Conservation (phyloP, 805 yeast species). For the Hyphopichia homilentoma region DNA sequence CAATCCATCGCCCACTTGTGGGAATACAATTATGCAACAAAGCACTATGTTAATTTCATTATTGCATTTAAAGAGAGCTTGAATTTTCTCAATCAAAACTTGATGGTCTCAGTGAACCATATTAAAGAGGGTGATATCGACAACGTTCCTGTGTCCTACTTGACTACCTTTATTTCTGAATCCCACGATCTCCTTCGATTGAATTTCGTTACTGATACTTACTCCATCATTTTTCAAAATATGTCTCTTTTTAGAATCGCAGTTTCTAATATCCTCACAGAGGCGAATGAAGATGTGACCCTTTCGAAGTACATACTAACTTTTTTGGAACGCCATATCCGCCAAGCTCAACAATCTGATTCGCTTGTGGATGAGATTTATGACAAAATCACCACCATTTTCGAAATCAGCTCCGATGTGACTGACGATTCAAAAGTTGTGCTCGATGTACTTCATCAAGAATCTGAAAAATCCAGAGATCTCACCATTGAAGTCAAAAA, state of each 20-base stretch:
- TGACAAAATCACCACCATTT: neutral
- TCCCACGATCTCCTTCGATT: constrained; percentile 1
- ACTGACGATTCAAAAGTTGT: neutral
- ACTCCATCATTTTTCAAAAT: constrained; percentile 2
- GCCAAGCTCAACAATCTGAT: neutral
- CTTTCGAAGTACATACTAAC: neutral
- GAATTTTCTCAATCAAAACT: constrained; percentile 1
- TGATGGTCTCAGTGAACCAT: neutral
- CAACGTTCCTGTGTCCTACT: neutral
- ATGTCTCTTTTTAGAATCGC: constrained; percentile 1
- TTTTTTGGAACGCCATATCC: constrained; percentile 1
- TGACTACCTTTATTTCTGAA: constrained; percentile 3
- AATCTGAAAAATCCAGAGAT: constrained; percentile 1
- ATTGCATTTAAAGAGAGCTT: neutral
- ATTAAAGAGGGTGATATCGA: constrained; percentile 5
- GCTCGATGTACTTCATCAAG: constrained; percentile 1
- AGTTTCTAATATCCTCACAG: neutral
- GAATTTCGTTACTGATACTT: constrained; percentile 2
- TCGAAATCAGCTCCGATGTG: neutral
- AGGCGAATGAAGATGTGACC: neutral
- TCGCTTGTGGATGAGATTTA: neutral
- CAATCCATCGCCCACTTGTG: constrained; percentile 5
- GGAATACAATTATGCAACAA: constrained; percentile 8
- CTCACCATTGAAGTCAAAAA: neutral
- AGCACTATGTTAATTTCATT: neutral